Base-by-base conservation (phyloP, 2,329 filamentous ascomycete species). In the Neofusicoccum ribis region DNA sequence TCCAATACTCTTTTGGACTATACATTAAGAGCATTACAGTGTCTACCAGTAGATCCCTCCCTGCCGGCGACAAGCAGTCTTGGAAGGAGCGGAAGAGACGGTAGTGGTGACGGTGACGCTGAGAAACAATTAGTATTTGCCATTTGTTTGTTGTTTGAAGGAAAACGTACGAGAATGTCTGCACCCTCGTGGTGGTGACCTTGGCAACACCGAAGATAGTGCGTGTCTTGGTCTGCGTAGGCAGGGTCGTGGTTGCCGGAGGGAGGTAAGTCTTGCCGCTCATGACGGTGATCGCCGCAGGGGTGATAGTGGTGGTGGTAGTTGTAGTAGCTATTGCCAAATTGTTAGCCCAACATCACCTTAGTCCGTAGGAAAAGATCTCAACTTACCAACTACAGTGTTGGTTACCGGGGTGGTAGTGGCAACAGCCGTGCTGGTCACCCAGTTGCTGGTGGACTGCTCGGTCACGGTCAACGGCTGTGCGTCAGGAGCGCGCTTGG, bases 401-500 rank as follows among this genome's bases (percentile, higher is more conserved):
- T 64, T 63, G 23, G 70, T 73, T 15, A 66, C 64, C 6, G 72
- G 59, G 23, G 66, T 15, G 27, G 67, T 66, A 1, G 69, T 75
- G 39, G 65, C 66, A 7, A 70, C 73, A n/a, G 63, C 54, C 2
- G 74, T 74, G 1, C 58, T 47, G 3, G 72, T 75, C 3, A 56
- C 31, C 60, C 70, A 78, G 43, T 74, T 54, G 6, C 67, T 59
- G 4, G 74, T 74, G 58, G 72, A 69, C 12, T 70, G 70, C 2
- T 74, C 70, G 5, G 76, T 78, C 23, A 76, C 68, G 2, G 72
- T 72, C 34, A 77, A 68, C 7, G 73, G 74, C 39, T 74, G 72
- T 46, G 69, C 69, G 54, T 80, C 78, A 0, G 77, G 77, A 58
- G 74, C 74, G 44, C 78, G 75, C 54, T 68, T 71, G n/a, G 70